These are phyloP conservation scores for Arachnopeziza araneosa DNA, from an alignment of 2,329 filamentous ascomycete species.

Conservation along the genomic window DNA sequence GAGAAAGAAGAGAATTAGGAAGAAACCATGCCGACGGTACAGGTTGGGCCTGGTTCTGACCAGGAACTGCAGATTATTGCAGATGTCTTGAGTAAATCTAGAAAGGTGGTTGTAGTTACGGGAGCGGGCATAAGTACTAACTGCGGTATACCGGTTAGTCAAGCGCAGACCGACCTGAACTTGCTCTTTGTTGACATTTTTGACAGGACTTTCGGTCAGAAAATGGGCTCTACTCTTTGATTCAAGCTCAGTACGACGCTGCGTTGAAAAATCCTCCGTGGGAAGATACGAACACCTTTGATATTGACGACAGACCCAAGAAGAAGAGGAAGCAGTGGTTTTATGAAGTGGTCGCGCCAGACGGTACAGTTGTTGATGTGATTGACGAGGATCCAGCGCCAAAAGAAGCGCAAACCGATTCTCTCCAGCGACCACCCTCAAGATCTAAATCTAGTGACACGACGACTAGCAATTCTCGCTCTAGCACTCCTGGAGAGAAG, in stretches of 20 bases:
- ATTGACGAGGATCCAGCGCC: slow-evolving; percentile 20
- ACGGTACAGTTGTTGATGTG: slow-evolving; percentile 24
- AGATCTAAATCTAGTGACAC: slow-evolving; percentile 5
- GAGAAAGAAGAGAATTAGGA: not conserved
- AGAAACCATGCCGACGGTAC: slow-evolving; percentile 28
- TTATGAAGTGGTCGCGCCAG: slow-evolving; percentile 27
- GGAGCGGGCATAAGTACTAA: slow-evolving; percentile 72
- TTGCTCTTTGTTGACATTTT: slow-evolving; percentile 16
- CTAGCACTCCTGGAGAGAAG: slow-evolving; percentile 4
- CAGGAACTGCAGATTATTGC: slow-evolving; percentile 56
- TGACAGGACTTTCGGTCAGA: slow-evolving; percentile 65
- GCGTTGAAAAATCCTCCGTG: slow-evolving; percentile 36
- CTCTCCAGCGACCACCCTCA: not conserved
- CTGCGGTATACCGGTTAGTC: slow-evolving; percentile 64
- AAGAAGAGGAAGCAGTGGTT: slow-evolving; percentile 29
- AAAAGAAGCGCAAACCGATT: slow-evolving; percentile 3
- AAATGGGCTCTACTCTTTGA: slow-evolving; percentile 66
- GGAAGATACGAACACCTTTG: slow-evolving; percentile 27
- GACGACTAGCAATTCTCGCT: slow-evolving; percentile 1
- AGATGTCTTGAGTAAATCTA: slow-evolving; percentile 56
- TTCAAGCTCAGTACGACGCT: slow-evolving; percentile 61
- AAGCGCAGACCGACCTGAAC: not conserved
- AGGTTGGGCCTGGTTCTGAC: slow-evolving; percentile 22
- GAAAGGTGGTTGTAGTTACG: slow-evolving; percentile 66
- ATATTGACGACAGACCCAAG: slow-evolving; percentile 30